Conservation (phyloP, 2,329 filamentous ascomycete species). For the Aspergillus terreus region DNA sequence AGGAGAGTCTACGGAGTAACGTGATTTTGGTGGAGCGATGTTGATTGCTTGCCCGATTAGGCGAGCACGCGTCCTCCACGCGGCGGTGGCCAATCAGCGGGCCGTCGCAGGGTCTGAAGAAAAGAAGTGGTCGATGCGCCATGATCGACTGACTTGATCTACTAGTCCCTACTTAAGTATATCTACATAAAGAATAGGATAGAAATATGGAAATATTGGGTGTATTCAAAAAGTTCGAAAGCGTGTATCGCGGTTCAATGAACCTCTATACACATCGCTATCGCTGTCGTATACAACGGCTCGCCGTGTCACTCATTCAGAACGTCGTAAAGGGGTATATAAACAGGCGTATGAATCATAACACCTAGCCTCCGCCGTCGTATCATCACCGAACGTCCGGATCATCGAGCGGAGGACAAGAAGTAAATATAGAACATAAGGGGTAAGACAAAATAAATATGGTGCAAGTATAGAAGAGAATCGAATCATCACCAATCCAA, state of each 20-base stretch:
- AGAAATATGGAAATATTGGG: too few species aligned
- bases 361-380: constrained; percentile 11
- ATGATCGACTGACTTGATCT: background rate
- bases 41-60: constrained; percentile 1
- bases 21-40: background rate
- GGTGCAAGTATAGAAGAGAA: background rate
- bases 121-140: background rate
- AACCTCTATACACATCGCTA: background rate
- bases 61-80: constrained; percentile 7
- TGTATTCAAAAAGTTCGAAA: background rate
- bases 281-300: constrained; percentile 9
- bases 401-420: constrained; percentile 10
- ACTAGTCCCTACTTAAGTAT: background rate
- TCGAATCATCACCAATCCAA: constrained; percentile 5
- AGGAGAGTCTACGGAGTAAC: too few species aligned
- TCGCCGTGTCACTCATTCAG: constrained; percentile 27
- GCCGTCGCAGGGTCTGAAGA: constrained; percentile 1
- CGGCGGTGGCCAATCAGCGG: constrained; percentile 8
- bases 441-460: constrained; percentile 14
- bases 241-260: background rate
- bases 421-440: constrained; percentile 7
- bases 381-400: background rate
- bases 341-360: constrained; percentile 17
- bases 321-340: constrained; percentile 31
- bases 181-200: too few species aligned